A percentile compares a stretch with the other conserved stretches of the same genome.
Evolutionary conservation across 768 basidiomycete genomes (phyloP).

Genomic region (Tricholomella constricta): DNA sequence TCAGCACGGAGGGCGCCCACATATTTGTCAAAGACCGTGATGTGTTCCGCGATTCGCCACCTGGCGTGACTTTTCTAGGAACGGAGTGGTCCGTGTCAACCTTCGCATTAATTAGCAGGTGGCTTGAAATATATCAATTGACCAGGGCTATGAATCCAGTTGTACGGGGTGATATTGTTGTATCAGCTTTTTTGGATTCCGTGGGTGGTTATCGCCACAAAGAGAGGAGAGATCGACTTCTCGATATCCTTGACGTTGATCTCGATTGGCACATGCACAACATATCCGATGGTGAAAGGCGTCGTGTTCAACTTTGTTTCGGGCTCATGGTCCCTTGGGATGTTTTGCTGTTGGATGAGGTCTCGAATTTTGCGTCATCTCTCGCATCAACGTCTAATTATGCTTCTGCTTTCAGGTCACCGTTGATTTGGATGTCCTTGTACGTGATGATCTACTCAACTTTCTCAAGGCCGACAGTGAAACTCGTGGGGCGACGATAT

Average conservation of each 20-base stretch:
- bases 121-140: constrained; percentile 8
- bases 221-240: constrained; percentile 77
- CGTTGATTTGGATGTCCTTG: constrained; percentile 95
- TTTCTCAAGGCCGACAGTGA: constrained; percentile 87
- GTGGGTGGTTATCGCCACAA: constrained; percentile 96
- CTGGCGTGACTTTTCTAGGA: constrained; percentile 83
- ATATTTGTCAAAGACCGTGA: constrained; percentile 78
- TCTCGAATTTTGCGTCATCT: constrained; percentile 29
- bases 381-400: constrained; percentile 1
- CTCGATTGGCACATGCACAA: constrained; percentile 95
- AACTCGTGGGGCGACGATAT: constrained; percentile 77
- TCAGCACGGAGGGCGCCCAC: constrained; percentile 49
- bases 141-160: constrained; percentile 97
- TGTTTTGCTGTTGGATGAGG: constrained; percentile 91
- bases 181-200: constrained; percentile 94
- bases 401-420: constrained; percentile 63
- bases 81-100: constrained; percentile 79
- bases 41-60: constrained; percentile 86
- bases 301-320: constrained; percentile 90
- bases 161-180: constrained; percentile 88
- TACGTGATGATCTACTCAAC: constrained; percentile 84
- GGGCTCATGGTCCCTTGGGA: constrained; percentile 97
- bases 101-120: neutral
- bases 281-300: constrained; percentile 95
- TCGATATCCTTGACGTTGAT: constrained; percentile 94